Evolutionary conservation across 148 eudicot genomes (phyloP), one percentile per base, ranked within the genome.

Genomic region (Persicaria maculosa): DNA sequence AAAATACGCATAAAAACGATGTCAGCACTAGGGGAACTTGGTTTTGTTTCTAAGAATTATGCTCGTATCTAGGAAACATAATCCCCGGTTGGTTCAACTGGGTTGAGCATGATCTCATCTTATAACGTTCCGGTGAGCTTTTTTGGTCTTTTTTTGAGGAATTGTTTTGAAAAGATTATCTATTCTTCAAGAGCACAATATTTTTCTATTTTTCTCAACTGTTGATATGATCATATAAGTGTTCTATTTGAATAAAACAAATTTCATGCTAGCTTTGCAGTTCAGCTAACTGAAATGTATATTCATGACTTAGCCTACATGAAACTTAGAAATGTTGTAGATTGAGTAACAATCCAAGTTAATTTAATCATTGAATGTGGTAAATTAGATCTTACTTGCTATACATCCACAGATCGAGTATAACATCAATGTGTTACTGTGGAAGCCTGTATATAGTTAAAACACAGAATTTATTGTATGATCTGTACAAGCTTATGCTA

Each of bases 71-170:
- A 22, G 25, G 25, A 22, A 22, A 22, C 25, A 22, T 22, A 22
- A 22, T 22, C 25, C 1, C 25, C 25, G 25, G 25, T 22, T 22
- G 25, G 25, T 22, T 22, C 25, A 22, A 22, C 25, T 22, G 25
- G 25, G 0, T 22, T 0, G 25, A 22, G 25, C 25, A 22, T 53
- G 58, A 53, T 4, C 19, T 16, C 58, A 4, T 19, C 14, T 53
- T 53, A 0, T 17, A 53, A 53, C 4, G 58, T 53, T 53, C n/a
- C 4, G 40, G 19, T 53, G 58, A 53, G 7, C 31, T 57, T 62
- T 57, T 62, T 62, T 11, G 68, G 68, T 62, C 68, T 62, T 62
- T 62, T 54, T 10, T 1, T 31, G 44, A 62, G 68, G 68, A 62
- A 25, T 11, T 31, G 44, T 62, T 11, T 62, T 31, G 68, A 62